A percentile compares a stretch with the other conserved stretches of the same genome.
Evolutionary conservation across 164 flowering plant genomes (phyloP).

Genomic region (Magnolia sinica): DNA sequence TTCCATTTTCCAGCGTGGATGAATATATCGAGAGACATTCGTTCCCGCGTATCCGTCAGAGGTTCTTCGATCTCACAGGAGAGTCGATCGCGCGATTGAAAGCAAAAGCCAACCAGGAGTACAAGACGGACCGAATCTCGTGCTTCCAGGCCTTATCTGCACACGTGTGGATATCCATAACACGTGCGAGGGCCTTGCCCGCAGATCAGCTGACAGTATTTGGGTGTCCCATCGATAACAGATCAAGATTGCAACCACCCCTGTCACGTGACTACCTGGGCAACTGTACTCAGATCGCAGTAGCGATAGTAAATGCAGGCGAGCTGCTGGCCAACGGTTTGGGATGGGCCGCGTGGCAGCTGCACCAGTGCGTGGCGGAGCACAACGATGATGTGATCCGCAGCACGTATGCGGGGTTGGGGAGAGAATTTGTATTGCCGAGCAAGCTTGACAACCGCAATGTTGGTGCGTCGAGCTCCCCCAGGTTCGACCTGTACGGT

Average conservation of each 20-base stretch:
- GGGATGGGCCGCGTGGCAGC: slow-evolving; percentile 8
- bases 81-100: slow-evolving; percentile 5
- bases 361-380: neutral
- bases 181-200: slow-evolving; percentile 11
- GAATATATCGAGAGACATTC: slow-evolving; percentile 11
- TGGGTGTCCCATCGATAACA: slow-evolving; percentile 26
- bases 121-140: slow-evolving; percentile 7
- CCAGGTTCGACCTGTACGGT: slow-evolving; percentile 7
- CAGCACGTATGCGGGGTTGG: neutral
- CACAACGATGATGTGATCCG: neutral
- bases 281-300: slow-evolving; percentile 17
- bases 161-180: slow-evolving; percentile 7
- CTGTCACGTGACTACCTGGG: slow-evolving; percentile 39
- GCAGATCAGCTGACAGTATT: slow-evolving; percentile 28
- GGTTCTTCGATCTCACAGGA: slow-evolving; percentile 13
- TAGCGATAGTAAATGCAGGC: neutral
- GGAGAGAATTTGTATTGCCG: neutral
- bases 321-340: neutral
- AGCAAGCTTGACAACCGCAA: neutral
- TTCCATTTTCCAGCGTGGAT: slow-evolving; percentile 3
- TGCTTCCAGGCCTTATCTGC: slow-evolving; percentile 11
- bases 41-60: slow-evolving; percentile 8
- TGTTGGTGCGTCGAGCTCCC: slow-evolving; percentile 4
- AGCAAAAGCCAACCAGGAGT: slow-evolving; percentile 11
- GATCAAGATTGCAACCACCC: slow-evolving; percentile 40